Base-by-base conservation (phyloP, 169 alveolate genomes). In the Plasmodium ovale region DNA sequence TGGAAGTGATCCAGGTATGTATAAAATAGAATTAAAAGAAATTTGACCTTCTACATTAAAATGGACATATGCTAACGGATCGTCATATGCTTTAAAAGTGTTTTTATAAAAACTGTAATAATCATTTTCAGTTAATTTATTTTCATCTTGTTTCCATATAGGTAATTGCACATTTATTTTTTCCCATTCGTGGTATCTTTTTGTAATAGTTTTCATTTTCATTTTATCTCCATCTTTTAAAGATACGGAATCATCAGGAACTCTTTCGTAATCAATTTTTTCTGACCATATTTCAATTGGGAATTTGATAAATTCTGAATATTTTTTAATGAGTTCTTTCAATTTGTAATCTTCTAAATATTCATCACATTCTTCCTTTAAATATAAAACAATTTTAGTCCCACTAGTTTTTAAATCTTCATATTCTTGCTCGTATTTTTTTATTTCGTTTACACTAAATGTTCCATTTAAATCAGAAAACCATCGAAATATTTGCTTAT, bases 1-100 rank as follows among this genome's bases (percentile, higher is more conserved):
- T 29, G 98, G 98, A 51, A 96, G 94, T 44, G 97, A 93, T n/a
- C 97, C 96, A 4, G 99, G 99, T 12, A 97, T 96, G 87, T 94
- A 98, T 65, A 98, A 92, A 33, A 98, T 91, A 37, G 99, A 95
- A 88, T 98, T 98, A 97, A 98, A 99, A 64, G 97, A 99, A n/a
- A 98, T 97, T 94, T 99, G 99, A 35, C 99, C 99, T 94, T 99
- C 99, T 25, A 99, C 99, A 64, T 96, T 96, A 95, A 98, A 98
- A 92, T 99, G 99, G 7, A 98, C 97, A 95, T 98, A 97, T 39
- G 99, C 96, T 62, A 99, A 93, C 5, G 99, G 99, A 72, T 97
- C 99, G 87, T 97, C 98, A 82, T 97, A 97, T 67, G 98, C 99
- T 93, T 97, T 97, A 16, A 98, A 92, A 25, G 98, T 95, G 16